A percentile compares a stretch with the other conserved stretches of the same genome.
Conservation (phyloP, 768 basidiomycete species). For the Pisolithus microcarpus region DNA sequence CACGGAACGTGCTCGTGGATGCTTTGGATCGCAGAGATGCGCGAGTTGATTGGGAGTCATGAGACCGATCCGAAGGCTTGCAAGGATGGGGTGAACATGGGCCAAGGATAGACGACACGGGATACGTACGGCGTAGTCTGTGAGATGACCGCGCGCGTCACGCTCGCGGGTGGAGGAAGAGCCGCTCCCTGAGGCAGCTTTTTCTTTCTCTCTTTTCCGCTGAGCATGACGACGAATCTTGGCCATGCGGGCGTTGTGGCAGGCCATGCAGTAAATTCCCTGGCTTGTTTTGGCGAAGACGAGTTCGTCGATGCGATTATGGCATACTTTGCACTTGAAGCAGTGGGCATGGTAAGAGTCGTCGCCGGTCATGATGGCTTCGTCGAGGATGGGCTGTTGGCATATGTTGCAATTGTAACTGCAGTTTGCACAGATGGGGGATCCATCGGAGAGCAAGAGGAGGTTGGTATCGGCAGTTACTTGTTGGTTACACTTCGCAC, state of each 20-base stretch:
- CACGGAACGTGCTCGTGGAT: constrained; percentile 18
- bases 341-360: constrained; percentile 98
- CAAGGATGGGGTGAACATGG: neutral
- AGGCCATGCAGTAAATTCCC: constrained; percentile 98
- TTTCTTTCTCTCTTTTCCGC: constrained; percentile 54
- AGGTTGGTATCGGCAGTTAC: constrained; percentile 97
- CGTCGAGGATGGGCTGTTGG: constrained; percentile 89
- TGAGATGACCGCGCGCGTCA: constrained; percentile 22
- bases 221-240: constrained; percentile 87
- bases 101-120: neutral
- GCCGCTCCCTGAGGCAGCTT: constrained; percentile 23
- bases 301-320: constrained; percentile 91
- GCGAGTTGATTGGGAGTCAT: constrained; percentile 1
- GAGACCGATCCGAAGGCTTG: constrained; percentile 9
- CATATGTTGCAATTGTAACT: constrained; percentile 96
- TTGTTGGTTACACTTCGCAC: constrained; percentile 88
- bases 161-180: constrained; percentile 22
- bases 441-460: constrained; percentile 93
- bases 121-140: constrained; percentile 38
- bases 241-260: constrained; percentile 96
- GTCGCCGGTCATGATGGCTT: constrained; percentile 99
- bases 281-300: constrained; percentile 98
- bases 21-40: constrained; percentile 16
- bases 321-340: constrained; percentile 96
- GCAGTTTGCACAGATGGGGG: constrained; percentile 91